Conservation (phyloP, 2,329 filamentous ascomycete species). For the Penicillium rolfsii region DNA sequence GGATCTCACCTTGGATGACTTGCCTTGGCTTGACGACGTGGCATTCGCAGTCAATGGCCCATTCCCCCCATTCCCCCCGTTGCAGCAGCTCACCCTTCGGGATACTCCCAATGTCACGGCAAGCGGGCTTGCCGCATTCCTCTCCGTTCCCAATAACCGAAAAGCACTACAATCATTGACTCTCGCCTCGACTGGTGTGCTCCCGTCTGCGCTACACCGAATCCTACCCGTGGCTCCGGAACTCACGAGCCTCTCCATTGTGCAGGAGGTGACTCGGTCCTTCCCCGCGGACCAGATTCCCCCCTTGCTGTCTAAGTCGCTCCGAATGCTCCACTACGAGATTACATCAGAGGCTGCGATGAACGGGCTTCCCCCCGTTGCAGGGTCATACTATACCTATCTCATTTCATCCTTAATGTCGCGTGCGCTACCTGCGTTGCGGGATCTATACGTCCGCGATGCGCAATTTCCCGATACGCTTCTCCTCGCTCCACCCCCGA, state of each 20-base stretch:
- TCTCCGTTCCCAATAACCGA: conserved; percentile 64
- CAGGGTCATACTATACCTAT: conserved; percentile 76
- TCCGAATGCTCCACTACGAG: conserved; percentile 79
- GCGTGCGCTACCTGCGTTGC: conserved; percentile 72
- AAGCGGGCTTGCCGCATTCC: conserved; percentile 69
- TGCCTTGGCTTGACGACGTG: conserved; percentile 72
- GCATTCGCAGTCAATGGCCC: conserved; percentile 70
- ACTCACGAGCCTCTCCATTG: conserved; percentile 56
- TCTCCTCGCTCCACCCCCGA: conserved; percentile 68
- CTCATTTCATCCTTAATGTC: conserved; percentile 80
- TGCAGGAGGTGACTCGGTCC: conserved; percentile 58
- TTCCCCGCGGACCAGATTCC: conserved; percentile 62
- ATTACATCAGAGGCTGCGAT: conserved; percentile 65
- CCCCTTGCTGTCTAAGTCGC: conserved; percentile 67
- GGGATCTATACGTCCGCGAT: conserved; percentile 82
- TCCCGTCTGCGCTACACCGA: conserved; percentile 44
- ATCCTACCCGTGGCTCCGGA: conserved; percentile 48
- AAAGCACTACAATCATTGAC: conserved; percentile 68
- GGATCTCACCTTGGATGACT: conserved; percentile 73
- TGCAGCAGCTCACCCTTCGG: conserved; percentile 73
- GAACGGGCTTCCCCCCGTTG: conserved; percentile 57
- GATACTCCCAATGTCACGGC: conserved; percentile 73
- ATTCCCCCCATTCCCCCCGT: conserved; percentile 71
- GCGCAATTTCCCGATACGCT: conserved; percentile 79
- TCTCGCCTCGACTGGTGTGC: conserved; percentile 71